phyloP scores from a whole-genome alignment of 148 eudicot species.

The Fagopyrum tataricum region DNA sequence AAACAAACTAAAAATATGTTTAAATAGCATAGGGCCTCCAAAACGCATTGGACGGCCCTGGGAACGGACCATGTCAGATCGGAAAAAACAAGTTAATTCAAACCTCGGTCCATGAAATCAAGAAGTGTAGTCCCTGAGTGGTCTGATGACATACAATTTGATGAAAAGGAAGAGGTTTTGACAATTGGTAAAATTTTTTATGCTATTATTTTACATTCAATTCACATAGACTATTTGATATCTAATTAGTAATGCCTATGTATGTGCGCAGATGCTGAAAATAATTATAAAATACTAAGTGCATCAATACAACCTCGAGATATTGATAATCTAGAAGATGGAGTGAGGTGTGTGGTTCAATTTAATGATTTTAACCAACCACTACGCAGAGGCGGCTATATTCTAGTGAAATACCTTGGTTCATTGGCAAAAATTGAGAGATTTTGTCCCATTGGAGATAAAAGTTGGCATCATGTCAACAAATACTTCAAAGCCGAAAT shows the following conservation, averaged over 20 bases:
- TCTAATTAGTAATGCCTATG: no score
- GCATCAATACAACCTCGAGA: background rate
- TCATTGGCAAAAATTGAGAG: background rate
- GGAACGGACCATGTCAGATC: background rate
- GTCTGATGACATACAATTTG: background rate
- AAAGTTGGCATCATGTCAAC: background rate
- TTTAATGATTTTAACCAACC: background rate
- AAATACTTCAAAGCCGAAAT: background rate
- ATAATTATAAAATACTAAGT: background rate
- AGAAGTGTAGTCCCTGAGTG: background rate
- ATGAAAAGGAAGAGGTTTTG: background rate
- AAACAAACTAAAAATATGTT: no score
- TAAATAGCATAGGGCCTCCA: no score
- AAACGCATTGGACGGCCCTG: no score
- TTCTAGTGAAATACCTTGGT: background rate
- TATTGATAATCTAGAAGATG: background rate
- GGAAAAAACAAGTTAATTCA: background rate
- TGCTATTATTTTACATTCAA: background rate
- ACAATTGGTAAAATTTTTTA: background rate
- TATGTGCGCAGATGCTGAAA: background rate
- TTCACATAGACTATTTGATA: background rate
- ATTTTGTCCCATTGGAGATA: background rate
- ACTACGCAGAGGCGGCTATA: background rate
- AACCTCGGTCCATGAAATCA: background rate
- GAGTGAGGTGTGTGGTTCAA: background rate